A percentile compares a stretch with the other conserved stretches of the same genome.
Conservation (phyloP, 2,329 filamentous ascomycete species). For the Chalaropsis thielavioides region DNA sequence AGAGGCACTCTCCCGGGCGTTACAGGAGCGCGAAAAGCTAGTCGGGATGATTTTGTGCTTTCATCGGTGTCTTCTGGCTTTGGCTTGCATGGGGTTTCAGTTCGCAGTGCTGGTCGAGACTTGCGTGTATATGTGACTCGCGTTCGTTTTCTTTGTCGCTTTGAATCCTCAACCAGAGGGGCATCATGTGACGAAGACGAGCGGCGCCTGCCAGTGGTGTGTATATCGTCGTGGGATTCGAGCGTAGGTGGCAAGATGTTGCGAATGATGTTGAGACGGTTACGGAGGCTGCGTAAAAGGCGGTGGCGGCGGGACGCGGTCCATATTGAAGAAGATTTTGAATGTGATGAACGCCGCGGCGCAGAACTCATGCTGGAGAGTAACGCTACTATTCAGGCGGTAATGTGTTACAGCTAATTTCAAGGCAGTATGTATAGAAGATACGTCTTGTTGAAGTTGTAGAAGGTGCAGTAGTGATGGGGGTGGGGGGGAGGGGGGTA, state of each 20-base stretch:
- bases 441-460: not conserved
- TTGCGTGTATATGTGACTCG: slow-evolving; percentile 6
- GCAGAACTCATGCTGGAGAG: not conserved
- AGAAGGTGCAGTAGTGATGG: not conserved
- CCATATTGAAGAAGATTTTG: slow-evolving; percentile 9
- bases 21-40: slow-evolving; percentile 11
- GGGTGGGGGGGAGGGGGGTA: too few species aligned
- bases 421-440: not conserved
- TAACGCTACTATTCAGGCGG: not conserved
- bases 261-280: slow-evolving; percentile 10
- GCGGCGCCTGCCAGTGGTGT: not conserved
- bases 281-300: slow-evolving; percentile 12
- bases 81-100: not conserved
- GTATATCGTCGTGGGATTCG: not conserved
- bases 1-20: slow-evolving; percentile 21
- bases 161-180: not conserved
- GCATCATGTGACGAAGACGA: not conserved
- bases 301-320: slow-evolving; percentile 15
- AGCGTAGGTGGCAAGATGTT: not conserved
- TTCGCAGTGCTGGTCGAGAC: not conserved
- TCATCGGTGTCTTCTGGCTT: not conserved
- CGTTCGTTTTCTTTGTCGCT: slow-evolving; percentile 5
- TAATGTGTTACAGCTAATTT: not conserved
- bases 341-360: not conserved
- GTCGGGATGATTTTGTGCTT: not conserved